Evolutionary conservation across 257 asterid genomes (phyloP).

Genomic region (Petrea volubilis): DNA sequence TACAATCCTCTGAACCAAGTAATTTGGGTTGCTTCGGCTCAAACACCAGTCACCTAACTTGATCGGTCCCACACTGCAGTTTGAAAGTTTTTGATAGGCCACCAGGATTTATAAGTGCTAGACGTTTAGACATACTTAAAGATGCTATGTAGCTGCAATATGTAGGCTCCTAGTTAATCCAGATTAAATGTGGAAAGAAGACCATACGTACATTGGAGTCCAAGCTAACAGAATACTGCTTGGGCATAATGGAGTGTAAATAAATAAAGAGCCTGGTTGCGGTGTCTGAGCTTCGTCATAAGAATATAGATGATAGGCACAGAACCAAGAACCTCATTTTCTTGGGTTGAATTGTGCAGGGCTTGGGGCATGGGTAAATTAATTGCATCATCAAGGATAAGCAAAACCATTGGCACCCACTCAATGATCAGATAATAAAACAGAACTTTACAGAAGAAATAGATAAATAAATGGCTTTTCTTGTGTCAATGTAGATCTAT

Average conservation of each 20-base stretch:
- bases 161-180: background rate
- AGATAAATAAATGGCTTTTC: background rate
- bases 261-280: background rate
- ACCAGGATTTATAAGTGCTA: background rate
- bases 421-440: background rate
- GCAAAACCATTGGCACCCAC: background rate
- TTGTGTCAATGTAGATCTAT: background rate
- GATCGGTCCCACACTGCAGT: too few species aligned
- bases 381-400: background rate
- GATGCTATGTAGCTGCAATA: background rate
- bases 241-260: background rate
- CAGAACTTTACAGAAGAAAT: background rate
- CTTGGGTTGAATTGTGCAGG: constrained; percentile 8
- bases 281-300: background rate
- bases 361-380: background rate
- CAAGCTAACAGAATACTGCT: background rate
- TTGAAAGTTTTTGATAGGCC: background rate
- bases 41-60: background rate
- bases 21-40: background rate
- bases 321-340: background rate
- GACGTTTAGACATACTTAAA: background rate
- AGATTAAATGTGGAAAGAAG: background rate
- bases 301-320: background rate
- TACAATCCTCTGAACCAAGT: background rate
- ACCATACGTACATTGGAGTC: background rate